Conservation (phyloP, 805 yeast species). For the Starmerella geochares region DNA sequence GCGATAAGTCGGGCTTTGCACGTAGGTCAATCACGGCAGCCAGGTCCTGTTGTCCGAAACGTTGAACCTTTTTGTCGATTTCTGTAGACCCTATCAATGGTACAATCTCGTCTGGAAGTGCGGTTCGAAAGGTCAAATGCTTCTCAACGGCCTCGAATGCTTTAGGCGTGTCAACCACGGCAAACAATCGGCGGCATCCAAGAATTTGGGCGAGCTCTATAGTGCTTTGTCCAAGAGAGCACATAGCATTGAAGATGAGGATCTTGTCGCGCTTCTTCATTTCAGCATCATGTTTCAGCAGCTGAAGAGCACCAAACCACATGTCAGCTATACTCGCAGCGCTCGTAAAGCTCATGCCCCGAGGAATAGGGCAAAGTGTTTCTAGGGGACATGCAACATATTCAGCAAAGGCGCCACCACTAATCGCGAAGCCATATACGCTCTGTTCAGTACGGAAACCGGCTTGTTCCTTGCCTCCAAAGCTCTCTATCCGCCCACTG, state of each 20-base stretch:
- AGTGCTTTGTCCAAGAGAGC: slow-evolving; percentile 32
- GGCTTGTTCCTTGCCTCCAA: slow-evolving; percentile 1
- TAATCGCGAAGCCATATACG: slow-evolving; percentile 32
- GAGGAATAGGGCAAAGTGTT: slow-evolving; percentile 27
- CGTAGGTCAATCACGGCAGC: slow-evolving; percentile 30
- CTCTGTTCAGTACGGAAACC: slow-evolving; percentile 29
- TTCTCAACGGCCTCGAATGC: slow-evolving; percentile 25
- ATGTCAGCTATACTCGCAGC: slow-evolving; percentile 33
- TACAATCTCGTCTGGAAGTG: slow-evolving; percentile 25
- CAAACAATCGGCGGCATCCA: slow-evolving; percentile 32
- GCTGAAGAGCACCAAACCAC: slow-evolving; percentile 35
- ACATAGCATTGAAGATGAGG: slow-evolving; percentile 33
- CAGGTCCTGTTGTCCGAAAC: slow-evolving; percentile 27
- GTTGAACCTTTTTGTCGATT: slow-evolving; percentile 1
- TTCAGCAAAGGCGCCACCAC: slow-evolving; percentile 35
- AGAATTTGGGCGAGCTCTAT: slow-evolving; percentile 34
- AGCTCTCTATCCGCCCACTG: slow-evolving; percentile 29
- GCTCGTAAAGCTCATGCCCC: slow-evolving; percentile 21
- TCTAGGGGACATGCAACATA: slow-evolving; percentile 28
- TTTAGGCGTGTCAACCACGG: slow-evolving; percentile 27
- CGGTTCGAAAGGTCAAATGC: slow-evolving; percentile 21
- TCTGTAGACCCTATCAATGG: slow-evolving; percentile 15
- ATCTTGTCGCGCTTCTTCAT: slow-evolving; percentile 28
- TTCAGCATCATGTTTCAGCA: slow-evolving; percentile 28
- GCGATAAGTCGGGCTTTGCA: slow-evolving; percentile 19